A percentile compares a stretch with the other conserved stretches of the same genome.
Conservation (phyloP, 2,329 filamentous ascomycete species). For the Cladosporium sp. region DNA sequence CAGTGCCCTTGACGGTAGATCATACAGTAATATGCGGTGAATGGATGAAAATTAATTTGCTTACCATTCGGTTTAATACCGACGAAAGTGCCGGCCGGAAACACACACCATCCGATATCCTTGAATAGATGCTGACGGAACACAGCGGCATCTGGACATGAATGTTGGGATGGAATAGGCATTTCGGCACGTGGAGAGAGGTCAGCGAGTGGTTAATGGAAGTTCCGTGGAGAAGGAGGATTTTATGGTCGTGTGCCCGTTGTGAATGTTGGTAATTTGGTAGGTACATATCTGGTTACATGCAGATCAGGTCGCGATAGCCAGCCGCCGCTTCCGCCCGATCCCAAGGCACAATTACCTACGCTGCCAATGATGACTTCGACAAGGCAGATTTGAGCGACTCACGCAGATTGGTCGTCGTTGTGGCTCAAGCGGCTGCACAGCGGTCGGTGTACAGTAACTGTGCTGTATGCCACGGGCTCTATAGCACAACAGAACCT, state of each 20-base stretch:
- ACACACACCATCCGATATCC: background rate
- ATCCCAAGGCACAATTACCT: background rate
- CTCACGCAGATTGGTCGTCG: background rate
- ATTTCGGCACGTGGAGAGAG: background rate
- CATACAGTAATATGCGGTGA: background rate
- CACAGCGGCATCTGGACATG: background rate
- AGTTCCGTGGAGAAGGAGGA: background rate
- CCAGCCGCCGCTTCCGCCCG: background rate
- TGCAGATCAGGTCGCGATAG: background rate
- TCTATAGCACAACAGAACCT: background rate
- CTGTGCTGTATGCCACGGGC: background rate
- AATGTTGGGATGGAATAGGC: background rate
- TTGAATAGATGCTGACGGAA: background rate
- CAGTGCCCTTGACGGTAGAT: background rate
- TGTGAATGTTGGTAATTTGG: background rate
- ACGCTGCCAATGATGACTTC: background rate
- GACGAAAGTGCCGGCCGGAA: background rate
- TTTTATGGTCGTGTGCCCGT: background rate
- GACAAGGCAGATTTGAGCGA: background rate
- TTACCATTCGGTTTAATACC: background rate
- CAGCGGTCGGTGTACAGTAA: conserved; percentile 8
- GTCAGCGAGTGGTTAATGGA: background rate
- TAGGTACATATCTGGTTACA: background rate
- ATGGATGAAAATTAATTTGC: background rate
- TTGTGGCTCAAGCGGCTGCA: background rate